Evolutionary conservation across 2,329 filamentous ascomycete species (phyloP).

Genomic region (Aspergillus pseudoterreus): DNA sequence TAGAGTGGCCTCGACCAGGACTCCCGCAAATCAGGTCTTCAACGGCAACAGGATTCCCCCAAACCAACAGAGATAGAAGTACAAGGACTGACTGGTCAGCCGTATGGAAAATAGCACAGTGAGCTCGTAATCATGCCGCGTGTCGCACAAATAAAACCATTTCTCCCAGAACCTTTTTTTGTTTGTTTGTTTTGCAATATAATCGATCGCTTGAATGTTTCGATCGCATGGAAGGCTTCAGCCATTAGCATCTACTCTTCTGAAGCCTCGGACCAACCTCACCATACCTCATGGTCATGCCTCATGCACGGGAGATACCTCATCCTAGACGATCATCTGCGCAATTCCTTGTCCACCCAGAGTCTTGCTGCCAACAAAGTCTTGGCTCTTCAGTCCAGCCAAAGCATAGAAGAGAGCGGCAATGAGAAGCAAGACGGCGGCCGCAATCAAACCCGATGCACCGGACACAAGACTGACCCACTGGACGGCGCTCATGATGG

Average conservation of each 20-base stretch:
- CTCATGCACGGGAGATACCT: not conserved
- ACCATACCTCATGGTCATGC: not conserved
- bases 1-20: constrained; percentile 1
- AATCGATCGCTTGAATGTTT: not conserved
- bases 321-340: constrained; percentile 93
- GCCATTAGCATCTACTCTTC: no score
- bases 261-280: not conserved
- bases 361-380: constrained; percentile 72
- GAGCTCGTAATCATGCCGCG: constrained; percentile 21
- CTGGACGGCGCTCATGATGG: constrained; percentile 74
- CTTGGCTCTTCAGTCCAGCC: constrained; percentile 43
- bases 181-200: not conserved
- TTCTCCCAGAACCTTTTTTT: not conserved
- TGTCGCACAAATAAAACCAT: constrained; percentile 12
- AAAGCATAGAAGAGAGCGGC: constrained; percentile 72
- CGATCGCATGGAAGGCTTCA: not conserved
- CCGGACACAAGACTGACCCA: constrained; percentile 71
- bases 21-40: not conserved
- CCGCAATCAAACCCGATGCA: constrained; percentile 74
- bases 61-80: constrained; percentile 17
- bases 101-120: constrained; percentile 13
- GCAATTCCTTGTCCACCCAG: constrained; percentile 89
- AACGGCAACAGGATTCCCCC: constrained; percentile 1
- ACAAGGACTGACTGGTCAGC: constrained; percentile 14
- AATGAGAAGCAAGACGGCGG: constrained; percentile 74